Evolutionary conservation across 2,329 filamentous ascomycete genomes (phyloP).

Genomic region (Elsinoe perseae): DNA sequence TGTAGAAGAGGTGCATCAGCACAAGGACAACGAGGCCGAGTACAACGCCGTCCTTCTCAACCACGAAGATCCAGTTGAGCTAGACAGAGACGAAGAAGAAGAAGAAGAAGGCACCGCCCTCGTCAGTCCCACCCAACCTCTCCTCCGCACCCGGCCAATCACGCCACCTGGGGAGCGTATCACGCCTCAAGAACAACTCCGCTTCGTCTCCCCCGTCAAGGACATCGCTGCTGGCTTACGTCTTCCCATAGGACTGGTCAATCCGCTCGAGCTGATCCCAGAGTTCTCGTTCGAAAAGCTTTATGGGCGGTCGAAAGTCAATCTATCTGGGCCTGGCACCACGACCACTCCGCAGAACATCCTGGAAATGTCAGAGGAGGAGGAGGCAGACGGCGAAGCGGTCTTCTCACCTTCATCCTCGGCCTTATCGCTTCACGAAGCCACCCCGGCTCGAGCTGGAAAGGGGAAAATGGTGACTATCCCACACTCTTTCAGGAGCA

Average conservation of each 20-base stretch:
- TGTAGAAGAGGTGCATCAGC: neutral
- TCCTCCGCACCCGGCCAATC: neutral
- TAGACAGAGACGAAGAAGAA: neutral
- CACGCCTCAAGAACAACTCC: neutral
- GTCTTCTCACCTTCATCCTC: too few relatives aligned
- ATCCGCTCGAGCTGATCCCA: neutral
- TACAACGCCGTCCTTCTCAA: too few relatives aligned
- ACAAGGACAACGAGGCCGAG: too few relatives aligned
- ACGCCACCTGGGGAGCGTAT: neutral
- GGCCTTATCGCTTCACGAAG: neutral
- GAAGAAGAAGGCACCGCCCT: neutral
- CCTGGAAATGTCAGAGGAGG: too few relatives aligned
- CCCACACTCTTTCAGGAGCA: neutral
- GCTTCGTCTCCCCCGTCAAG: constrained; percentile 2
- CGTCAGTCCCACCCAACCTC: neutral
- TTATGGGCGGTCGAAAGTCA: neutral
- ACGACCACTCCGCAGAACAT: too few relatives aligned
- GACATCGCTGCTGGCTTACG: neutral
- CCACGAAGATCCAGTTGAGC: too few relatives aligned
- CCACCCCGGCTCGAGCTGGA: neutral
- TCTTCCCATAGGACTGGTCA: neutral
- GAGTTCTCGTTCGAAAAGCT: constrained; percentile 6
- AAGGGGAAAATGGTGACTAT: neutral
- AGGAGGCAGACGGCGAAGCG: too few relatives aligned
- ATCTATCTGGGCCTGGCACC: too few relatives aligned